phyloP scores from a whole-genome alignment of 2,329 filamentous ascomycete species.

The Diaporthe ilicicola region DNA sequence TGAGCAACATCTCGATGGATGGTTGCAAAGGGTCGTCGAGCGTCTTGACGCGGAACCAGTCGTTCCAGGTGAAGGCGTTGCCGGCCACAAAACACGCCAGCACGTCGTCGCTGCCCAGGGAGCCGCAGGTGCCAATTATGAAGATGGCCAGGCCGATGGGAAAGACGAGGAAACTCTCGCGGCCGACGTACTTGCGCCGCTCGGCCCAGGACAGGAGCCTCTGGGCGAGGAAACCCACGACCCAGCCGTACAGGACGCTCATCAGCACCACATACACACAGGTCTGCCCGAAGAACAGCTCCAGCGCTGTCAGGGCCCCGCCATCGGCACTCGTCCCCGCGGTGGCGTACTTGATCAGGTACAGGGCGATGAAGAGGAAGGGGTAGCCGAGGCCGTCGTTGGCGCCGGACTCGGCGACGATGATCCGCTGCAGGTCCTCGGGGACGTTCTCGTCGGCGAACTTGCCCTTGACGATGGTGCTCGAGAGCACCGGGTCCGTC shows the following conservation, averaged over 20 bases:
- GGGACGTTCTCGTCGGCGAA: constrained; percentile 93
- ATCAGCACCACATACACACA: constrained; percentile 85
- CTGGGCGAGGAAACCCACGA: constrained; percentile 83
- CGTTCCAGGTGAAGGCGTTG: constrained; percentile 90
- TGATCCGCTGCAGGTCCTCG: constrained; percentile 80
- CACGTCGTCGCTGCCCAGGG: constrained; percentile 89
- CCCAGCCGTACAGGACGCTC: constrained; percentile 78
- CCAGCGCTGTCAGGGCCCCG: constrained; percentile 73
- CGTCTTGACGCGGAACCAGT: constrained; percentile 92
- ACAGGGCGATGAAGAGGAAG: constrained; percentile 85
- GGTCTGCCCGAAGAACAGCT: constrained; percentile 86
- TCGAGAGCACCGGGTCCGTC: constrained; percentile 87
- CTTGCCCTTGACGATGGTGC: constrained; percentile 91
- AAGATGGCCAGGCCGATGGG: constrained; percentile 87
- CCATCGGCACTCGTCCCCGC: constrained; percentile 59
- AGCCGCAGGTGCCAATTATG: constrained; percentile 84
- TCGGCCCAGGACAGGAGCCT: constrained; percentile 84
- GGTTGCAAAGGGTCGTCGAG: constrained; percentile 89
- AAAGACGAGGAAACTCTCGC: constrained; percentile 88
- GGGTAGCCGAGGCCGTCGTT: constrained; percentile 92
- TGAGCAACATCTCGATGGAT: constrained; percentile 93
- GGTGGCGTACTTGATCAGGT: constrained; percentile 79
- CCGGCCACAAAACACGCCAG: constrained; percentile 93
- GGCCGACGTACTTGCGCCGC: constrained; percentile 80
- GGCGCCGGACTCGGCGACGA: constrained; percentile 83